These are phyloP conservation scores for Aureobasidium sp. DNA, from an alignment of 2,329 filamentous ascomycete genomes.

Conservation along the genomic window DNA sequence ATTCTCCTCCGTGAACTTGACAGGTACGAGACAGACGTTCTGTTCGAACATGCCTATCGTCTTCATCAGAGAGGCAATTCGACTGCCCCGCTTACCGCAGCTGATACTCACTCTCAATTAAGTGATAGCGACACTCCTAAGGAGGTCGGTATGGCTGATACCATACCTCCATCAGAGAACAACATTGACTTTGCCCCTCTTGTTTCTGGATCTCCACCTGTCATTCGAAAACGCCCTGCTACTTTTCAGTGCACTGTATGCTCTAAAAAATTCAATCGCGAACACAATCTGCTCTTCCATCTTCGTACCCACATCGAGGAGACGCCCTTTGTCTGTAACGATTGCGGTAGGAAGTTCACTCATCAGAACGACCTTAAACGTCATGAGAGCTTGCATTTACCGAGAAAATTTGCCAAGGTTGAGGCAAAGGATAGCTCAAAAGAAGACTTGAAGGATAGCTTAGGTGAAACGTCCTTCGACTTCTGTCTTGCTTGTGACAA, in stretches of 20 bases:
- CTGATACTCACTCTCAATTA: too few species aligned
- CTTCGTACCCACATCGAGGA: slow-evolving; percentile 95
- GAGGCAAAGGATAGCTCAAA: too few species aligned
- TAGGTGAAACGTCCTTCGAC: slow-evolving; percentile 57
- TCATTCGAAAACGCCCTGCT: slow-evolving; percentile 87
- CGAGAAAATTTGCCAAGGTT: too few species aligned
- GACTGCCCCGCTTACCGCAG: too few species aligned
- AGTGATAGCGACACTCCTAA: too few species aligned
- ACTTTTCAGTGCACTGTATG: slow-evolving; percentile 93
- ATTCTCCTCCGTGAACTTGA: slow-evolving; percentile 45
- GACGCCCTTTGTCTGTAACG: slow-evolving; percentile 91
- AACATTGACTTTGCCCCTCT: too few species aligned
- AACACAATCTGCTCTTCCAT: slow-evolving; percentile 94
- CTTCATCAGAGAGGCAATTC: not conserved
- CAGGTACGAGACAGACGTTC: slow-evolving; percentile 40
- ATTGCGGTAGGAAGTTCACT: slow-evolving; percentile 95
- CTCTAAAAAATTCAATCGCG: slow-evolving; percentile 93
- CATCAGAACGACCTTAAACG: slow-evolving; percentile 95
- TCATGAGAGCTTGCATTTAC: slow-evolving; percentile 86
- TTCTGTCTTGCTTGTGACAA: slow-evolving; percentile 93
- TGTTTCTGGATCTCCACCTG: too few species aligned
- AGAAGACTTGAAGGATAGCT: slow-evolving; percentile 41
- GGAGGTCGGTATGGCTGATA: too few species aligned
- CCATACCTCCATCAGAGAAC: slow-evolving; percentile 52
- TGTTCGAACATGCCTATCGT: slow-evolving; percentile 41